Evolutionary conservation across 2,329 filamentous ascomycete genomes (phyloP).

Genomic region (Elsinoe necatrix): DNA sequence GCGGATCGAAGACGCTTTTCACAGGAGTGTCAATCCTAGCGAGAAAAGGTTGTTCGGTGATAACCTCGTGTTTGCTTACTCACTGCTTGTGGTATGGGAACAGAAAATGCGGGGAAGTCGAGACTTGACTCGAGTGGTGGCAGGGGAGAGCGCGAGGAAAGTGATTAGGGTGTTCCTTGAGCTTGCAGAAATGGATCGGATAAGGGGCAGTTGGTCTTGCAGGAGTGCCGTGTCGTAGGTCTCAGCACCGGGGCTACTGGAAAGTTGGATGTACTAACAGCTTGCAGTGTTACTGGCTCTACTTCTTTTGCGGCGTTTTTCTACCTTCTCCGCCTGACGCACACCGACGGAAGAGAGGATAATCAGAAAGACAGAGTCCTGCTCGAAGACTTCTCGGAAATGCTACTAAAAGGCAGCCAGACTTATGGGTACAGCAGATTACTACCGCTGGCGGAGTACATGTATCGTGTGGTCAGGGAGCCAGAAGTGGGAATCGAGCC

Average conservation of each 20-base stretch:
- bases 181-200: not conserved
- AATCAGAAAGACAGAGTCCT: not conserved
- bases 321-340: not conserved
- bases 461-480: slow-evolving; percentile 6
- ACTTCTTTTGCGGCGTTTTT: slow-evolving; percentile 9
- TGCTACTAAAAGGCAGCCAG: not conserved
- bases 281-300: not conserved
- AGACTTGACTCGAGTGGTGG: not conserved
- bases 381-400: slow-evolving; percentile 4
- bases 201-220: not conserved
- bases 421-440: slow-evolving; percentile 10
- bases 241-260: too few relatives aligned
- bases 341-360: not conserved
- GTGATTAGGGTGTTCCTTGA: slow-evolving; percentile 3
- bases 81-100: slow-evolving; percentile 8
- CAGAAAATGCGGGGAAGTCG: slow-evolving; percentile 8
- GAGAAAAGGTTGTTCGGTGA: slow-evolving; percentile 9
- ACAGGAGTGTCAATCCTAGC: not conserved
- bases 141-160: not conserved
- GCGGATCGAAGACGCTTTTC: slow-evolving; percentile 13
- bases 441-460: slow-evolving; percentile 13
- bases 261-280: not conserved
- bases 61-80: not conserved
- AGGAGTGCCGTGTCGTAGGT: slow-evolving; percentile 6
- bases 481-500: slow-evolving; percentile 7